A percentile compares a stretch with the other conserved stretches of the same genome.
These are phyloP conservation scores for Lentinula edodes DNA, from an alignment of 768 basidiomycete genomes.

Conservation along the genomic window DNA sequence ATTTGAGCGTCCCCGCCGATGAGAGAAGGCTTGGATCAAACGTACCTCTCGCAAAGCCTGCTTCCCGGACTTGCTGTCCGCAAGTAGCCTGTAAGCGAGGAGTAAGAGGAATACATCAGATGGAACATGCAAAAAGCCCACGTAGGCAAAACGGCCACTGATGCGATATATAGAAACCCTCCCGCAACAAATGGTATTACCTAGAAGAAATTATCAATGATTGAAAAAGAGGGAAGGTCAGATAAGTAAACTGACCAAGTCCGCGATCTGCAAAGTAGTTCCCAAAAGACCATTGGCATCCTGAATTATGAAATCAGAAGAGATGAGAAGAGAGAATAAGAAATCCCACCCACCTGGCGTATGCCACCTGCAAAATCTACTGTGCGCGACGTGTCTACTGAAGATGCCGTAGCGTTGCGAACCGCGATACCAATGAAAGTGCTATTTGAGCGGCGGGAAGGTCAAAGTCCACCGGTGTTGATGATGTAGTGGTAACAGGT, in stretches of 20 bases:
- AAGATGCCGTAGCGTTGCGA: slow-evolving; percentile 62
- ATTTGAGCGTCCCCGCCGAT: slow-evolving; percentile 10
- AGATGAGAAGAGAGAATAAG: too few species aligned
- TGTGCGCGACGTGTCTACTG: slow-evolving; percentile 28
- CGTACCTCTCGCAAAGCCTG: slow-evolving; percentile 89
- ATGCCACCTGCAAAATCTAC: slow-evolving; percentile 73
- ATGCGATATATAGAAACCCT: slow-evolving; percentile 91
- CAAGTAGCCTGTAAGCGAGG: slow-evolving; percentile 53
- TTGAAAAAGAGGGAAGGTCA: slow-evolving; percentile 8
- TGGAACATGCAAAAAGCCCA: slow-evolving; percentile 22
- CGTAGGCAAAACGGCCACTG: slow-evolving; percentile 89
- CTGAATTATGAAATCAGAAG: not conserved
- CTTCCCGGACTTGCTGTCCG: slow-evolving; percentile 81
- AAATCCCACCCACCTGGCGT: slow-evolving; percentile 34
- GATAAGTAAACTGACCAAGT: slow-evolving; percentile 55
- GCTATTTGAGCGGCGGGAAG: slow-evolving; percentile 28
- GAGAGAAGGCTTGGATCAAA: slow-evolving; percentile 2
- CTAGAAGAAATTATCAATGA: slow-evolving; percentile 28
- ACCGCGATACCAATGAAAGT: slow-evolving; percentile 88
- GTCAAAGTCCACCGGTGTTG: not conserved
- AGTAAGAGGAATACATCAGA: slow-evolving; percentile 5
- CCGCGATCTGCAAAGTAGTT: slow-evolving; percentile 72
- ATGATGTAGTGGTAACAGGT: not conserved
- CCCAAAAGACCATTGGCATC: slow-evolving; percentile 75
- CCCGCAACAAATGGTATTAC: slow-evolving; percentile 89